Percentiles rank a stretch among this genome's conserved stretches.
Conservation (phyloP, 164 flowering plant species). For the Kingdonia uniflora region DNA sequence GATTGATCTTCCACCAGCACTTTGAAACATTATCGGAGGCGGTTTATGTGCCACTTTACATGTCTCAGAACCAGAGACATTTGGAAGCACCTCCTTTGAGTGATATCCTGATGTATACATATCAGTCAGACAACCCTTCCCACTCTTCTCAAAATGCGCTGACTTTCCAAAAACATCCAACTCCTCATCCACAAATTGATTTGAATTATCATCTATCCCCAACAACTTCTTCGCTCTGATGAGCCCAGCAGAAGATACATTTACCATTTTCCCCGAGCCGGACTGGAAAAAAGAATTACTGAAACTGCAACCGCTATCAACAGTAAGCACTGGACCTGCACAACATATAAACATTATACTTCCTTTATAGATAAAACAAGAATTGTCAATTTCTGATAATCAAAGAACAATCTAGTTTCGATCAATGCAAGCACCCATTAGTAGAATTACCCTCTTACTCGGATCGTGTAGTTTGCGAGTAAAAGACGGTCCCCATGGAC, state of each 20-base stretch:
- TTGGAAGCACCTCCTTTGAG: slow-evolving; percentile 10
- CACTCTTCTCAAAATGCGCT: slow-evolving; percentile 14
- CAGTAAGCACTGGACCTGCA: slow-evolving; percentile 23
- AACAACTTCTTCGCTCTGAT: slow-evolving; percentile 60
- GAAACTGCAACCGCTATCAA: slow-evolving; percentile 12
- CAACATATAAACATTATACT: not conserved
- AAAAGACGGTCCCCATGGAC: no score
- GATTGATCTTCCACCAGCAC: slow-evolving; percentile 89
- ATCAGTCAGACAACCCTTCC: slow-evolving; percentile 10
- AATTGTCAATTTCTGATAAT: not conserved
- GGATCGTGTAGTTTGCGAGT: not conserved
- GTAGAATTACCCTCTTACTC: no score
- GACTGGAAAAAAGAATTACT: slow-evolving; percentile 46
- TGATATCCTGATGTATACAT: slow-evolving; percentile 16
- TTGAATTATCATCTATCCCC: slow-evolving; percentile 41
- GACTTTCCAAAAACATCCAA: slow-evolving; percentile 14
- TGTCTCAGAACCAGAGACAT: slow-evolving; percentile 14
- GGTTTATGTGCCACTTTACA: slow-evolving; percentile 23
- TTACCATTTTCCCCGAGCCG: slow-evolving; percentile 54
- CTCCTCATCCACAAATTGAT: slow-evolving; percentile 7
- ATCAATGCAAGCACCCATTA: not conserved
- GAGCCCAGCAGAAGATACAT: slow-evolving; percentile 61
- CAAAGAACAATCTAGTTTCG: not conserved
- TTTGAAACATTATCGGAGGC: slow-evolving; percentile 66
- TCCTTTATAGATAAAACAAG: not conserved